Evolutionary conservation across 1,139 yeast species (phyloP).

Genomic region (Pichiaceae sp.): DNA sequence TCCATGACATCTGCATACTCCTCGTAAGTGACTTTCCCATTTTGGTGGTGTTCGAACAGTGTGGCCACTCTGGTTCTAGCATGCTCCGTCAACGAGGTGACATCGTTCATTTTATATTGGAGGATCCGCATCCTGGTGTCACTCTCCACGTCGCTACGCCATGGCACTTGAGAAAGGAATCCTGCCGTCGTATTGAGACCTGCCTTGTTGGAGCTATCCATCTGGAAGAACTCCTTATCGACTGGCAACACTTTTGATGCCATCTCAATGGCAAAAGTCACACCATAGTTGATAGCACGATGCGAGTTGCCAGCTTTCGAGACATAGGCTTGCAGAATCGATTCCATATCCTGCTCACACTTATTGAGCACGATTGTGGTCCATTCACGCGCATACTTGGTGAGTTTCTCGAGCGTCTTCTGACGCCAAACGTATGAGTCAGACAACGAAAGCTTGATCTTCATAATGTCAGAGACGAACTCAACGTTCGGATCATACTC

Average conservation of each 20-base stretch:
- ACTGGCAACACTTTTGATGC: slow-evolving; percentile 63
- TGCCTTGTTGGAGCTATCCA: slow-evolving; percentile 8
- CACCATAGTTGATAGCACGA: slow-evolving; percentile 56
- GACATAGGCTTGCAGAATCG: slow-evolving; percentile 69
- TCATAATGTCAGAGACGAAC: slow-evolving; percentile 54
- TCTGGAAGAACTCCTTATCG: slow-evolving; percentile 46
- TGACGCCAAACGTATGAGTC: slow-evolving; percentile 77
- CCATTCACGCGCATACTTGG: slow-evolving; percentile 61
- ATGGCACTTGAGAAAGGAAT: slow-evolving; percentile 69
- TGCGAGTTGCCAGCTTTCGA: slow-evolving; percentile 30
- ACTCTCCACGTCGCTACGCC: slow-evolving; percentile 33
- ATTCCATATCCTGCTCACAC: slow-evolving; percentile 67
- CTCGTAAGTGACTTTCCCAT: slow-evolving; percentile 15
- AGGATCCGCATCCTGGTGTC: neutral
- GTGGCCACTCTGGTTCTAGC: neutral
- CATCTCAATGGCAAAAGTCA: slow-evolving; percentile 83
- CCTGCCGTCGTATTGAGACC: slow-evolving; percentile 45
- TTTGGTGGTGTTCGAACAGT: slow-evolving; percentile 11
- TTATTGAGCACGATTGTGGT: slow-evolving; percentile 42
- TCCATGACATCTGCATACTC: slow-evolving; percentile 36
- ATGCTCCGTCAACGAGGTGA: neutral
- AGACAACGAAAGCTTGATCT: slow-evolving; percentile 56
- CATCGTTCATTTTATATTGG: neutral
- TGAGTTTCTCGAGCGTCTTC: slow-evolving; percentile 53
- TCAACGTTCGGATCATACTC: slow-evolving; percentile 77